Evolutionary conservation across 257 asterid genomes (phyloP).

Genomic region (Ballota nigra): DNA sequence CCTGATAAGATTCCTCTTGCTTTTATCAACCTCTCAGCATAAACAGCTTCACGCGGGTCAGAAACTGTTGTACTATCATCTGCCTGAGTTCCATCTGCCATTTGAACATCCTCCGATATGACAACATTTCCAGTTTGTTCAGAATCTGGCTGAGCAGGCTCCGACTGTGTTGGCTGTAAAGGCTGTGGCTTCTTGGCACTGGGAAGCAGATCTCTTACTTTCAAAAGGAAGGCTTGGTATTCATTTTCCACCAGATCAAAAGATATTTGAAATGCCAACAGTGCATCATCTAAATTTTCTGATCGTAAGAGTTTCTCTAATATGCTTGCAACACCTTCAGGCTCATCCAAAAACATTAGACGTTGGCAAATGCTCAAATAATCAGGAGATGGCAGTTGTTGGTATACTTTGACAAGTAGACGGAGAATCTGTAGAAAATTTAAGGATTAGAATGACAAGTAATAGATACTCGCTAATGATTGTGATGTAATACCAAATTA

Average conservation of each 20-base stretch:
- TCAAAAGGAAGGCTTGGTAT: constrained; percentile 85
- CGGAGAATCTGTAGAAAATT: constrained; percentile 55
- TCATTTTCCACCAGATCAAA: constrained; percentile 93
- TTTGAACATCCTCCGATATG: constrained; percentile 56
- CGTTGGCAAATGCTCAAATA: constrained; percentile 92
- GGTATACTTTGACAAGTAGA: constrained; percentile 80
- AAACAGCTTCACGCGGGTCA: constrained; percentile 58
- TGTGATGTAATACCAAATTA: not conserved
- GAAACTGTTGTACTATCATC: constrained; percentile 37
- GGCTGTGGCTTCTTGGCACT: constrained; percentile 56
- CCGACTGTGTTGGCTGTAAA: constrained; percentile 38
- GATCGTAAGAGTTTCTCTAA: constrained; percentile 79
- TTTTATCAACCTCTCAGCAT: constrained; percentile 69
- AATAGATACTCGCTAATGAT: not conserved
- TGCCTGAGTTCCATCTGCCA: constrained; percentile 58
- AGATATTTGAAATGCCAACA: constrained; percentile 88
- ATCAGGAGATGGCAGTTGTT: constrained; percentile 88
- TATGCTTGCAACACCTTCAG: constrained; percentile 70
- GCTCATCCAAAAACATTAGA: constrained; percentile 89
- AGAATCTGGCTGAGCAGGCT: constrained; percentile 45
- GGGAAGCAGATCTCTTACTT: constrained; percentile 66
- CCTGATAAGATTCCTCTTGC: constrained; percentile 88
- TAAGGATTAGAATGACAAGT: constrained; percentile 8
- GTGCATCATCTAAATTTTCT: constrained; percentile 70
- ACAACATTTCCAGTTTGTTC: constrained; percentile 37